Evolutionary conservation across 2,329 filamentous ascomycete species (phyloP).

Genomic region (Diaporthe destruens): DNA sequence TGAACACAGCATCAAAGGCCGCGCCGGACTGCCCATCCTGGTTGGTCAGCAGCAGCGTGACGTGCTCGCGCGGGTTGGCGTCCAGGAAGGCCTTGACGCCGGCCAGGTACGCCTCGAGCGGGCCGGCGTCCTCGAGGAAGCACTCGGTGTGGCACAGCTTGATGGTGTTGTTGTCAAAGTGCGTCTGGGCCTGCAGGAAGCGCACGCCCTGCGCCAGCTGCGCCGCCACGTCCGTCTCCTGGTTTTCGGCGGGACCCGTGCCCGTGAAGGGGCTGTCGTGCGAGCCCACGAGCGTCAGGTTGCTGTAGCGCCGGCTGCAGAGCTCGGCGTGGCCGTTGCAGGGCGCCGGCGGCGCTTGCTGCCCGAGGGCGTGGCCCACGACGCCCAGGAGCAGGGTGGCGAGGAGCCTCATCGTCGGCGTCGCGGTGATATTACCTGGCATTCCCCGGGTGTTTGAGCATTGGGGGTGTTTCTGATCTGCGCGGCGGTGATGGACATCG

Average conservation of each 20-base stretch:
- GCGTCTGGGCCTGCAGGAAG: constrained; percentile 74
- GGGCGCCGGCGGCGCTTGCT: constrained; percentile 38
- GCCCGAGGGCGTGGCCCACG: constrained; percentile 20
- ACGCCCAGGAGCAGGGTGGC: background rate
- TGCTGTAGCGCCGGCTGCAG: constrained; percentile 69
- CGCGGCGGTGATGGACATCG: background rate
- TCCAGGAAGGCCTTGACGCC: constrained; percentile 72
- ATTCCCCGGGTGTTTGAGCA: background rate
- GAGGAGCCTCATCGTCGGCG: background rate
- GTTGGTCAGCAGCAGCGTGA: constrained; percentile 74
- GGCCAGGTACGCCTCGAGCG: constrained; percentile 65
- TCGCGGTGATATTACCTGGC: background rate
- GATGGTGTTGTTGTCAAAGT: constrained; percentile 63
- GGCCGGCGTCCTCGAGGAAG: constrained; percentile 68
- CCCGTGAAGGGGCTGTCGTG: constrained; percentile 77
- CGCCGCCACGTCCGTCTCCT: constrained; percentile 68
- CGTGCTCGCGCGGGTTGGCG: constrained; percentile 69
- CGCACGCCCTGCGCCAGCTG: constrained; percentile 74
- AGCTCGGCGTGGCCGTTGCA: constrained; percentile 72
- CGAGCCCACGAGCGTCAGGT: constrained; percentile 71
- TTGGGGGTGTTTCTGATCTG: background rate
- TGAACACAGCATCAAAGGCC: constrained; percentile 68
- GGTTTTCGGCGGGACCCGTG: constrained; percentile 65
- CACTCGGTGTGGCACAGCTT: constrained; percentile 77
- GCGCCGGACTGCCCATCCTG: constrained; percentile 66